These are phyloP conservation scores for Lentithecium fluviatile DNA, from an alignment of 495 filamentous ascomycete species.

Conservation along the genomic window DNA sequence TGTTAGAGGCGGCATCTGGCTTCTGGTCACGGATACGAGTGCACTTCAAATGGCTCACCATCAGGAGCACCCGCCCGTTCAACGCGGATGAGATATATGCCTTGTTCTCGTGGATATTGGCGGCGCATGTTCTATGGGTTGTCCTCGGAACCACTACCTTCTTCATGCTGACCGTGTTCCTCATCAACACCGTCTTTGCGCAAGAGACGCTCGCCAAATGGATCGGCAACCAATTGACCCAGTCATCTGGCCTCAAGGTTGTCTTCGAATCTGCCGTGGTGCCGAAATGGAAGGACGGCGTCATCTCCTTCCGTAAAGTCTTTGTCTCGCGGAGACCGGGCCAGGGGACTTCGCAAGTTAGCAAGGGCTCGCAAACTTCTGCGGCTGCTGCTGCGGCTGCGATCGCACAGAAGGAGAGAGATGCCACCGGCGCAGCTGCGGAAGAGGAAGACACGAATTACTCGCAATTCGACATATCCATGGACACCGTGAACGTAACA, in stretches of 20 bases:
- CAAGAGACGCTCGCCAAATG: slow-evolving; percentile 93
- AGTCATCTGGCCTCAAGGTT: slow-evolving; percentile 90
- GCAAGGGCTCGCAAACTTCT: slow-evolving; percentile 85
- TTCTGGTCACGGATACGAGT: slow-evolving; percentile 91
- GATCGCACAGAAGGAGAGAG: slow-evolving; percentile 56
- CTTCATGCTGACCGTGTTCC: slow-evolving; percentile 83
- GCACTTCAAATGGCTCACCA: slow-evolving; percentile 96
- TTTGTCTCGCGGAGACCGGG: slow-evolving; percentile 92
- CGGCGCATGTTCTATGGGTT: slow-evolving; percentile 93
- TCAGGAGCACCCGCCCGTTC: slow-evolving; percentile 90
- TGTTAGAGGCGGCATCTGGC: slow-evolving; percentile 85
- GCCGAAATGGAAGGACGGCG: slow-evolving; percentile 87
- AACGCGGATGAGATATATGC: slow-evolving; percentile 93
- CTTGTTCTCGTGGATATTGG: slow-evolving; percentile 89
- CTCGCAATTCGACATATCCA: slow-evolving; percentile 93
- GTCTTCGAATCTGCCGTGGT: slow-evolving; percentile 98
- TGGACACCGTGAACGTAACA: slow-evolving; percentile 93
- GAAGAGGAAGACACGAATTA: slow-evolving; percentile 92
- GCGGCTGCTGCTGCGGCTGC: slow-evolving; percentile 69
- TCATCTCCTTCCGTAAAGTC: slow-evolving; percentile 95
- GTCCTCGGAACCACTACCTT: slow-evolving; percentile 95
- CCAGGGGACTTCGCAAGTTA: slow-evolving; percentile 69
- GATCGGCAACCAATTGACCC: slow-evolving; percentile 93
- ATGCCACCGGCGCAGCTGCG: slow-evolving; percentile 46
- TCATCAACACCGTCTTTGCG: slow-evolving; percentile 93